These are phyloP conservation scores for Lizonia empirigonia DNA, from an alignment of 2,329 filamentous ascomycete genomes.

Conservation along the genomic window DNA sequence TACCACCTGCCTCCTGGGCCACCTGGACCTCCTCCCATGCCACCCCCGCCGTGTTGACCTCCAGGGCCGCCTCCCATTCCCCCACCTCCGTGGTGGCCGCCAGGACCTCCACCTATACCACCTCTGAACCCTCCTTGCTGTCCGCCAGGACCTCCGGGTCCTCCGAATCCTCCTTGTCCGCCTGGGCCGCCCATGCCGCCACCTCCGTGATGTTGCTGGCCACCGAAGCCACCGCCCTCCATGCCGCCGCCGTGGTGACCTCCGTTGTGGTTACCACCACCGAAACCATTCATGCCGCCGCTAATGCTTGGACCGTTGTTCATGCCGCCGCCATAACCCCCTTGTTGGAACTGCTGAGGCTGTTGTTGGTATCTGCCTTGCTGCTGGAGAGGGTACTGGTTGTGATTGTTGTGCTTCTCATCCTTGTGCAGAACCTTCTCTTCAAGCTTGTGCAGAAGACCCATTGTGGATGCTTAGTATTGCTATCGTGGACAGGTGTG, in stretches of 20 bases:
- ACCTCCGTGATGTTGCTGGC: not conserved
- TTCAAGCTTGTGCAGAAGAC: slow-evolving; percentile 5
- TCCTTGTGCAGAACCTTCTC: slow-evolving; percentile 7
- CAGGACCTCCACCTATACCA: not conserved
- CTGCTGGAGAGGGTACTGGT: not conserved
- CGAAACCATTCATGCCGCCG: not conserved
- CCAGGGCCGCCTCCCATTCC: not conserved
- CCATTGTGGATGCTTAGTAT: not conserved
- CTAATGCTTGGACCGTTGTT: slow-evolving; percentile 1
- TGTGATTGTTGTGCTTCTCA: not conserved
- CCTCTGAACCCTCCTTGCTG: not conserved
- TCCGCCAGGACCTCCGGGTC: not conserved
- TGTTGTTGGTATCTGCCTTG: slow-evolving; percentile 1
- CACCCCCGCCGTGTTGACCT: not conserved
- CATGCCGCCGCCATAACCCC: not conserved
- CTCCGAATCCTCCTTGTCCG: not conserved
- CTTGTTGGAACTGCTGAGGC: not conserved
- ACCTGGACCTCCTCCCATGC: not conserved
- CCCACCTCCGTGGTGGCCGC: not conserved
- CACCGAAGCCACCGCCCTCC: not conserved
- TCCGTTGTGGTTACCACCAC: not conserved
- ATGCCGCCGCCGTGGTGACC: not conserved
- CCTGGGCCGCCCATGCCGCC: not conserved
- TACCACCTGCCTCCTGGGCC: slow-evolving; percentile 4
- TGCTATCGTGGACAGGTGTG: not conserved